phyloP scores from a whole-genome alignment of 352 stramenopile species.

The Phytopythium kandeliae region DNA sequence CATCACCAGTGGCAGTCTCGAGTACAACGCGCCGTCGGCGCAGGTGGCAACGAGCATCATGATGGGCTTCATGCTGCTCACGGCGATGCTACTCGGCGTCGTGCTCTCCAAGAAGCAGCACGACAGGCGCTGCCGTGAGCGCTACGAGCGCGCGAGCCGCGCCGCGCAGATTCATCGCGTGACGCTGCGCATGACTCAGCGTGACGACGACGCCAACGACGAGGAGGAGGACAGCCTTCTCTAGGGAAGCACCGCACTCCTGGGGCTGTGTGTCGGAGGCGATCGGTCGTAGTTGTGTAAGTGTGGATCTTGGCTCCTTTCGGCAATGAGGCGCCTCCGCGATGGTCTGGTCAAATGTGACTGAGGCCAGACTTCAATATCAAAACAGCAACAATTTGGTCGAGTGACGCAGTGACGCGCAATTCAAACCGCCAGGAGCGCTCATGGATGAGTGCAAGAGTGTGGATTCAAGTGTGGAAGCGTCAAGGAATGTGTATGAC shows the following conservation, averaged over 20 bases:
- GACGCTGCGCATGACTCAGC: slow-evolving; percentile 64
- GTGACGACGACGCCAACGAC: slow-evolving; percentile 34
- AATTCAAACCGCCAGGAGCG: neutral
- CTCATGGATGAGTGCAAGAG: neutral
- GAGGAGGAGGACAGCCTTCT: slow-evolving; percentile 57
- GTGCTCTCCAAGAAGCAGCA: slow-evolving; percentile 58
- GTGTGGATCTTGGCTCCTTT: neutral
- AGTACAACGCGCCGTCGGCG: slow-evolving; percentile 53
- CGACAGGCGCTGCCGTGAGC: slow-evolving; percentile 40
- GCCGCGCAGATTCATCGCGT: slow-evolving; percentile 70
- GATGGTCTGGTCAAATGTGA: neutral
- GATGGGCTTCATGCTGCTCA: slow-evolving; percentile 40
- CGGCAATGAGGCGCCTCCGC: neutral
- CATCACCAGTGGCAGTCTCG: neutral
- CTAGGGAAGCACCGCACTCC: slow-evolving; percentile 14
- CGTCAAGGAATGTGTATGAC: neutral
- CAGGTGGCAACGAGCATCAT: slow-evolving; percentile 54
- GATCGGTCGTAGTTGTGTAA: slow-evolving; percentile 6
- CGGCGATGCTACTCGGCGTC: slow-evolving; percentile 57
- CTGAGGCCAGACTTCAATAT: neutral
- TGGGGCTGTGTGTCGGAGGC: neutral
- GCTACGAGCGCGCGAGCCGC: slow-evolving; percentile 49
- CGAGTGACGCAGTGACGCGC: neutral
- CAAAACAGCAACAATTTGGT: neutral
- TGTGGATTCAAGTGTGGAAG: neutral